phyloP scores from a whole-genome alignment of 2,329 filamentous ascomycete species.

The Penicillium sumatraense region DNA sequence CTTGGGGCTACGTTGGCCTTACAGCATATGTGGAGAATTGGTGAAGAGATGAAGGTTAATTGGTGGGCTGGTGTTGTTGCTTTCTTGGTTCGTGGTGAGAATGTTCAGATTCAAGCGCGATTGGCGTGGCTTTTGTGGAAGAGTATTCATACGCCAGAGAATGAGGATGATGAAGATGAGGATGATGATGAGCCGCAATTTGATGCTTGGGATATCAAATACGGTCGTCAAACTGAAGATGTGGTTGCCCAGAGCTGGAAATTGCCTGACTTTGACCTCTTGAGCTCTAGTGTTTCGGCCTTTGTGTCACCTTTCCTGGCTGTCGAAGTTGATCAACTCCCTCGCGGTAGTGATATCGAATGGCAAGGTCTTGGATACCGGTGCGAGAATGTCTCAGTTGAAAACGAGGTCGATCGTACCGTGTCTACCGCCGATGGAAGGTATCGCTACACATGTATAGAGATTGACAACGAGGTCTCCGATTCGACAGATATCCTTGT shows the following conservation, averaged over 20 bases:
- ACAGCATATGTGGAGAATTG: constrained; percentile 89
- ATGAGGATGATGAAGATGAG: constrained; percentile 33
- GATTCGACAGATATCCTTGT: constrained; percentile 23
- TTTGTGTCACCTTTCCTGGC: constrained; percentile 71
- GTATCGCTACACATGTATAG: constrained; percentile 35
- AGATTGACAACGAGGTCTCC: constrained; percentile 29
- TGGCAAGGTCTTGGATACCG: constrained; percentile 75
- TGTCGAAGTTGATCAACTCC: constrained; percentile 76
- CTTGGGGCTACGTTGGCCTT: constrained; percentile 73
- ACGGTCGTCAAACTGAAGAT: constrained; percentile 57
- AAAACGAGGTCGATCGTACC: constrained; percentile 22
- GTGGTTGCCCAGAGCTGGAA: constrained; percentile 30
- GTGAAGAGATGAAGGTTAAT: constrained; percentile 69
- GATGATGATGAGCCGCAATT: constrained; percentile 55
- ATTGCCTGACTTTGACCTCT: constrained; percentile 34
- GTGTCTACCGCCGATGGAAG: constrained; percentile 28
- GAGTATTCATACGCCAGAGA: constrained; percentile 34
- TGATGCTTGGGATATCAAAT: constrained; percentile 59
- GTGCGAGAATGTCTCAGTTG: constrained; percentile 34
- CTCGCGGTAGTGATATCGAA: constrained; percentile 75
- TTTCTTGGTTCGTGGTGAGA: constrained; percentile 63
- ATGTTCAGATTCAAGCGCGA: constrained; percentile 39
- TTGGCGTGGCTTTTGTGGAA: constrained; percentile 54
- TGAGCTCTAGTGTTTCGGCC: constrained; percentile 19
- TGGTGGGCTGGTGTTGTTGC: constrained; percentile 78